A percentile compares a stretch with the other conserved stretches of the same genome.
These are phyloP conservation scores for Fusarium chuoi DNA, from an alignment of 2,329 filamentous ascomycete genomes.

Conservation along the genomic window DNA sequence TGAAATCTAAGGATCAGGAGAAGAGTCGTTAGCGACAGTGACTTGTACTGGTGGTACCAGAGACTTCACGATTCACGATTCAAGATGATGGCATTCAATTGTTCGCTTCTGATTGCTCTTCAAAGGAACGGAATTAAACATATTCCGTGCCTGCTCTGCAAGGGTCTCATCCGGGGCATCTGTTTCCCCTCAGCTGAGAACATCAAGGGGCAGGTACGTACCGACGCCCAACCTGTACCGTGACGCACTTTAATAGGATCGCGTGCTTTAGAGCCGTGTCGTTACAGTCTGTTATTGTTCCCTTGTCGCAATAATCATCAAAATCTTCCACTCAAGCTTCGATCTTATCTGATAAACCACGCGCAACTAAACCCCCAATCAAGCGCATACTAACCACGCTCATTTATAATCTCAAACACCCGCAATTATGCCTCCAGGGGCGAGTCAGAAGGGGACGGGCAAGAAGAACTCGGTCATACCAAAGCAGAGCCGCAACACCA, in stretches of 20 bases:
- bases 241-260: conserved; percentile 35
- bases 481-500: conserved; percentile 82
- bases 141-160: neutral
- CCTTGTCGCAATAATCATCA: conserved; percentile 28
- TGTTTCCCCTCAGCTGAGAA: conserved; percentile 5
- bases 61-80: neutral
- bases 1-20: no score
- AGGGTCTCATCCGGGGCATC: neutral
- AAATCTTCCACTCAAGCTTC: conserved; percentile 2
- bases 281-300: conserved; percentile 19
- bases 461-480: conserved; percentile 72
- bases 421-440: conserved; percentile 64
- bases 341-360: conserved; percentile 6
- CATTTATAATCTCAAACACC: neutral
- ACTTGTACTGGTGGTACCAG: neutral
- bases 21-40: neutral
- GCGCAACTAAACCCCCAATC: neutral
- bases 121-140: neutral
- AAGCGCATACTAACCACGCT: neutral
- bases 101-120: neutral
- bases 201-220: conserved; percentile 30
- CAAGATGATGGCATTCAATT: neutral
- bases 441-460: conserved; percentile 70
- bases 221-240: conserved; percentile 8
- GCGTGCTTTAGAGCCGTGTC: conserved; percentile 25